Conservation (phyloP, 2,329 filamentous ascomycete species). For the Diaporthe humulicola region DNA sequence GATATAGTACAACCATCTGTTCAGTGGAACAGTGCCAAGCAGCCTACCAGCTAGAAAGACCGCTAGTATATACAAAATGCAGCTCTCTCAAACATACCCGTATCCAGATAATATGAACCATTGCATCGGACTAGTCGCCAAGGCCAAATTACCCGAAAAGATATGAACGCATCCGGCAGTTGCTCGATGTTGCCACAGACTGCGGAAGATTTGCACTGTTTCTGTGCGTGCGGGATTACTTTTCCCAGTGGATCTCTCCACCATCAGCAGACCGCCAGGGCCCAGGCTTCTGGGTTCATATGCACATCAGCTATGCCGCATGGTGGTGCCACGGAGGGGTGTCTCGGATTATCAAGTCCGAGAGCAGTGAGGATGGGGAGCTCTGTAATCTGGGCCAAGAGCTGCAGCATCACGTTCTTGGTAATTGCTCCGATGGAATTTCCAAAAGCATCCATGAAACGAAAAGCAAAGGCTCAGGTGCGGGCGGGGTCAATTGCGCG, state of each 20-base stretch:
- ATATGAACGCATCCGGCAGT: neutral
- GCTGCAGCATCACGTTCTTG: neutral
- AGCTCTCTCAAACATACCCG: neutral
- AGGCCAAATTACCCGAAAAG: constrained; percentile 1
- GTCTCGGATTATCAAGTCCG: neutral
- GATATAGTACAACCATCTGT: neutral
- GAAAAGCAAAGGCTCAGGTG: neutral
- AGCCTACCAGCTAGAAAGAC: neutral
- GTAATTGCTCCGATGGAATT: neutral
- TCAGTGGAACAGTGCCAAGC: neutral
- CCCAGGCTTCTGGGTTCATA: neutral
- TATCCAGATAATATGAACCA: neutral
- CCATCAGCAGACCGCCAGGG: neutral
- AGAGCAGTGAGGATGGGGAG: neutral
- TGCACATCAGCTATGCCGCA: neutral
- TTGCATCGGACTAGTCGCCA: neutral
- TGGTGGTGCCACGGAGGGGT: neutral
- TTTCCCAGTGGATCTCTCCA: neutral
- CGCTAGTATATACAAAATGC: neutral
- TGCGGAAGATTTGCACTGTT: too few species aligned
- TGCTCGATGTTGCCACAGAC: neutral
- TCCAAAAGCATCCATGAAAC: neutral
- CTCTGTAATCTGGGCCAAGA: neutral
- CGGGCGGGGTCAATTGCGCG: neutral
- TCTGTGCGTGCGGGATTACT: neutral